Base-by-base conservation (phyloP, 108 stramenopile genomes). In the Seminavis robusta region DNA sequence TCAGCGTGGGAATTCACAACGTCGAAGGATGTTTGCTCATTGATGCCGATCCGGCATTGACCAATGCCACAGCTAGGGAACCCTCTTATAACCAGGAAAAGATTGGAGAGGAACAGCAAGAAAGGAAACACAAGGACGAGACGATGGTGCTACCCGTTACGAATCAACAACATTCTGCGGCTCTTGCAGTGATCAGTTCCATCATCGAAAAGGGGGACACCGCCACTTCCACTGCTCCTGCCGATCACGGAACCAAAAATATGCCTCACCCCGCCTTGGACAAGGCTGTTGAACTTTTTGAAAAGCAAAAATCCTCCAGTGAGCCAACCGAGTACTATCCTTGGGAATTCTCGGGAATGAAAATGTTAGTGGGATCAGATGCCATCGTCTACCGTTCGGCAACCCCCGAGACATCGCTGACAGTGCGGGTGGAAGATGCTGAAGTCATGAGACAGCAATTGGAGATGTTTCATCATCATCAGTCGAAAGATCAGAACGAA, bases 261-360 rank as follows among this genome's bases (percentile, higher is more conserved):
- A 40, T 79, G 10, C 51, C 77, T 15, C 61, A 65, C 16, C 67
- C 69, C 0, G 38, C 59, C 4, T n/a, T n/a, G n/a, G n/a, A n/a
- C n/a, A n/a, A n/a, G n/a, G n/a, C n/a, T n/a, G n/a, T n/a, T n/a
- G n/a, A n/a, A n/a, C n/a, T n/a, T n/a, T n/a, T n/a, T n/a, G n/a
- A n/a, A n/a, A n/a, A n/a, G n/a, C n/a, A n/a, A n/a, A n/a, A n/a
- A n/a, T n/a, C n/a, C n/a, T n/a, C n/a, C n/a, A n/a, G n/a, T n/a
- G 68, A 60, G 11, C 71, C 83, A 37, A 62, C 80, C 27, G 81
- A 88, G 56, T 92, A 88, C 43, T 26, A 84, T 0, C 33, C 70
- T 28, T 92, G 86, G 86, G 77, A 82, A 29, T 92, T 88, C 69
- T 67, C 74, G n/a, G 83, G 79, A 25, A 69, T 81, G 67, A 79